Evolutionary conservation across 768 basidiomycete genomes (phyloP).

Genomic region (Cystoderma amianthinum): DNA sequence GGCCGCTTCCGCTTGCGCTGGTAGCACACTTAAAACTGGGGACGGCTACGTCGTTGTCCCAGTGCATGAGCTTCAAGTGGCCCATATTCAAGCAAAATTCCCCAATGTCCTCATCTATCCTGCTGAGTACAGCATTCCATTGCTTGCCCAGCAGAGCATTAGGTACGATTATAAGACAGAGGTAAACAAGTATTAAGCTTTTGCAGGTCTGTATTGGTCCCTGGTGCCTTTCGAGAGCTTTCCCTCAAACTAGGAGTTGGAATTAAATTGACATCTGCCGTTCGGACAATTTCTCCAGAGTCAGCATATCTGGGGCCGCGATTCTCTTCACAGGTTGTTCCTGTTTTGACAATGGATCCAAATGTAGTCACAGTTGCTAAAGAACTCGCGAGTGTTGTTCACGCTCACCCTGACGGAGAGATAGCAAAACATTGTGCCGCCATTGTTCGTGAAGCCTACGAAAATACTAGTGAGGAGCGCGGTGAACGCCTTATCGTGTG

Average conservation of each 20-base stretch:
- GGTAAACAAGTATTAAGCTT: background rate
- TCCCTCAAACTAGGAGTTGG: conserved; percentile 51
- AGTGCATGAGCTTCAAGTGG: conserved; percentile 47
- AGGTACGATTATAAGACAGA: too few species aligned
- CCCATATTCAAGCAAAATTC: conserved; percentile 45
- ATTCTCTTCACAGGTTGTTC: conserved; percentile 47
- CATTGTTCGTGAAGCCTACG: conserved; percentile 47
- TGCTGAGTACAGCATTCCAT: conserved; percentile 30
- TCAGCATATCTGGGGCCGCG: conserved; percentile 50
- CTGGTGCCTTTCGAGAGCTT: conserved; percentile 33
- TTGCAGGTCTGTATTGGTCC: conserved; percentile 45
- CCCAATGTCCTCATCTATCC: conserved; percentile 35
- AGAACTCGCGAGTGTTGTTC: conserved; percentile 48
- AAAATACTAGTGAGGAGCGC: conserved; percentile 36
- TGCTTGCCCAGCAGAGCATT: conserved; percentile 48
- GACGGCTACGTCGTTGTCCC: conserved; percentile 36
- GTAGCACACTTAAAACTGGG: conserved; percentile 21
- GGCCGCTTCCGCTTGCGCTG: conserved; percentile 29
- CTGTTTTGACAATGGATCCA: conserved; percentile 37
- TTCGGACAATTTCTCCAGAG: conserved; percentile 54
- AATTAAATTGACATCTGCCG: conserved; percentile 49
- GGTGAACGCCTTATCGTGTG: conserved; percentile 50
- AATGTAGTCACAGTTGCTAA: conserved; percentile 46
- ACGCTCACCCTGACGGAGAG: conserved; percentile 37
- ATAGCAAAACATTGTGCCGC: conserved; percentile 48